Percentiles rank a stretch among this genome's conserved stretches.
Conservation (phyloP, 345 rosid species). For the Aquilaria malaccensis region DNA sequence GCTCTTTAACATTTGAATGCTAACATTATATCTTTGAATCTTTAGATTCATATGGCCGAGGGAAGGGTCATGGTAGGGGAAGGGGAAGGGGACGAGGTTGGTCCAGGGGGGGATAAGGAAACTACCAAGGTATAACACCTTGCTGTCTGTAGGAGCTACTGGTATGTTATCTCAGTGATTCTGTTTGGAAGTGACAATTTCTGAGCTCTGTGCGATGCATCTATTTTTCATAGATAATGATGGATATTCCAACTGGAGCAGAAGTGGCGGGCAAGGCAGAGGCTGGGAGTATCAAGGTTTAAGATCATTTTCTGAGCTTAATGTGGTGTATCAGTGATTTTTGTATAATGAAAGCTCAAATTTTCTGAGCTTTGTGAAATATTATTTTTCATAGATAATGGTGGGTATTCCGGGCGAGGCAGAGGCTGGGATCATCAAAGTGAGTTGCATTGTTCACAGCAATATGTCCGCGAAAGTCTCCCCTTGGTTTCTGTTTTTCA, state of each 20-base stretch:
- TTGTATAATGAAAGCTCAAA: no score
- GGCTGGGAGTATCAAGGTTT: constrained; percentile 41
- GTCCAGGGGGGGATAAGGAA: constrained; percentile 42
- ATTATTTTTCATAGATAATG: constrained; percentile 18
- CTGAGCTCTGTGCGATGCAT: not conserved
- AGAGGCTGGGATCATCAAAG: constrained; percentile 46
- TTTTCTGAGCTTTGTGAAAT: no score
- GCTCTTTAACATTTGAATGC: not conserved
- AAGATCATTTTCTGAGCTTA: no score
- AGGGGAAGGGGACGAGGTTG: constrained; percentile 34
- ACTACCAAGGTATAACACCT: constrained; percentile 23
- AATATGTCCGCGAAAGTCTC: not conserved
- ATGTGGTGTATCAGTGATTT: no score
- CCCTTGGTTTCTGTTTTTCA: not conserved
- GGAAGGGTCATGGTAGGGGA: constrained; percentile 43
- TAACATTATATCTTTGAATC: not conserved
- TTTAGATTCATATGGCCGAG: constrained; percentile 41
- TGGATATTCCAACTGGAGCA: constrained; percentile 28
- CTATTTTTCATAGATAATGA: constrained; percentile 18
- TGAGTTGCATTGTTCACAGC: constrained; percentile 15
- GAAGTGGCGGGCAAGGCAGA: constrained; percentile 44
- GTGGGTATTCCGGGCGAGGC: constrained; percentile 34
- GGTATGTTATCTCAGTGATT: not conserved
- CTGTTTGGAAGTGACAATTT: not conserved
- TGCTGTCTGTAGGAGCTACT: not conserved